Percentiles rank a stretch among this genome's conserved stretches.
phyloP scores from a whole-genome alignment of 805 yeast genomes.

The Candida maris region DNA sequence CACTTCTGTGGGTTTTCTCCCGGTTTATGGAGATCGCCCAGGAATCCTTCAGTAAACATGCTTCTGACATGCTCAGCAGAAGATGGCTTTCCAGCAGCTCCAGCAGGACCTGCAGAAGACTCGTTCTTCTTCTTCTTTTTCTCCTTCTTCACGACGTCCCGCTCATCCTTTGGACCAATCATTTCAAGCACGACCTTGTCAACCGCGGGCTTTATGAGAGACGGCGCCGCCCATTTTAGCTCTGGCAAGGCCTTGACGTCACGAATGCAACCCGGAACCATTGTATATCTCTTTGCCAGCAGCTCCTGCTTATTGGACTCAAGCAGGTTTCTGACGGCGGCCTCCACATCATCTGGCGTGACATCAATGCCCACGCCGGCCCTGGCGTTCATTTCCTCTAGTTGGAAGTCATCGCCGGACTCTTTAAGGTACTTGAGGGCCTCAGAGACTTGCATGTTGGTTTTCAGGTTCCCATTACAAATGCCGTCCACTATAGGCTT shows the following conservation, averaged over 20 bases:
- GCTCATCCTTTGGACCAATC: slow-evolving; percentile 94
- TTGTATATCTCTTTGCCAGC: slow-evolving; percentile 68
- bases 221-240: slow-evolving; percentile 91
- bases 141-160: slow-evolving; percentile 71
- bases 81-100: slow-evolving; percentile 16
- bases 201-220: slow-evolving; percentile 78
- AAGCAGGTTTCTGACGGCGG: slow-evolving; percentile 57
- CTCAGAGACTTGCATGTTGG: slow-evolving; percentile 73
- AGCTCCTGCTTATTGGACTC: slow-evolving; percentile 57
- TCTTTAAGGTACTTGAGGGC: slow-evolving; percentile 71
- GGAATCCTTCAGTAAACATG: slow-evolving; percentile 93
- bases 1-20: slow-evolving; percentile 92
- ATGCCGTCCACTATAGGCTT: slow-evolving; percentile 57
- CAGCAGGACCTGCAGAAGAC: slow-evolving; percentile 29
- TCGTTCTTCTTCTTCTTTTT: slow-evolving; percentile 77
- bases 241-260: slow-evolving; percentile 68
- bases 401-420: slow-evolving; percentile 41
- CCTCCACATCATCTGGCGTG: slow-evolving; percentile 60
- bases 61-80: slow-evolving; percentile 43
- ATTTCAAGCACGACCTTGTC: slow-evolving; percentile 70
- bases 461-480: slow-evolving; percentile 56
- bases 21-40: slow-evolving; percentile 91
- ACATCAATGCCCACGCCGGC: slow-evolving; percentile 83
- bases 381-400: slow-evolving; percentile 52
- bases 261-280: slow-evolving; percentile 74